Evolutionary conservation across 345 rosid genomes (phyloP).

Genomic region (Populus nigra): DNA sequence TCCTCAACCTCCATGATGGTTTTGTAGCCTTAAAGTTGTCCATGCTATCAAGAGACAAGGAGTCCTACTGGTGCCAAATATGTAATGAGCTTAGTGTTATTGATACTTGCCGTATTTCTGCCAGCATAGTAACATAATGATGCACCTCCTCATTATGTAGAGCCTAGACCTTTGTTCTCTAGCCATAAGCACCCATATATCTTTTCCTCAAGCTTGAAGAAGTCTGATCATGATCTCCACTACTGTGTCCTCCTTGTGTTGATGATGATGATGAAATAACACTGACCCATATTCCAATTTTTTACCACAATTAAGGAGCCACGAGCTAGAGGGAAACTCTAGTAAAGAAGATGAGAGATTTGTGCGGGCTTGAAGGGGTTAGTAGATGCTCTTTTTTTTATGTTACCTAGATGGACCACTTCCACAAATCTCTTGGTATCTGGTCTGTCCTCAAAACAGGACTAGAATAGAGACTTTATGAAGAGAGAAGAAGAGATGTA

Average conservation of each 20-base stretch:
- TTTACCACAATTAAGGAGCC: background rate
- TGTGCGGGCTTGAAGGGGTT: background rate
- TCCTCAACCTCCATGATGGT: background rate
- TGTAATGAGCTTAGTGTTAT: background rate
- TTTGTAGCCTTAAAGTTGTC: background rate
- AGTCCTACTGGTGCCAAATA: background rate
- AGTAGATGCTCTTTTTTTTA: background rate
- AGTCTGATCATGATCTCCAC: background rate
- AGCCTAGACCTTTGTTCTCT: constrained; percentile 30
- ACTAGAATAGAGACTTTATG: background rate
- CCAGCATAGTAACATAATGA: constrained; percentile 30
- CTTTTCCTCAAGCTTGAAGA: constrained; percentile 22
- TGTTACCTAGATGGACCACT: background rate
- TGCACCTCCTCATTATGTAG: constrained; percentile 31
- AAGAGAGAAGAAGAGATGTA: background rate
- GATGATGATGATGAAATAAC: constrained; percentile 13
- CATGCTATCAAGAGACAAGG: background rate
- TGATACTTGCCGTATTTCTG: constrained; percentile 24
- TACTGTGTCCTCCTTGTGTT: background rate
- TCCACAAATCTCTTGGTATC: background rate
- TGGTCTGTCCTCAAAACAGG: background rate
- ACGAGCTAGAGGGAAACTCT: background rate
- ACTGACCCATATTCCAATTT: constrained; percentile 7
- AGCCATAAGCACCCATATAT: constrained; percentile 17
- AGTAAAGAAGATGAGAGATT: background rate